Conservation (phyloP, 306 rosid genomes). For the Prinsepia uniflora region DNA sequence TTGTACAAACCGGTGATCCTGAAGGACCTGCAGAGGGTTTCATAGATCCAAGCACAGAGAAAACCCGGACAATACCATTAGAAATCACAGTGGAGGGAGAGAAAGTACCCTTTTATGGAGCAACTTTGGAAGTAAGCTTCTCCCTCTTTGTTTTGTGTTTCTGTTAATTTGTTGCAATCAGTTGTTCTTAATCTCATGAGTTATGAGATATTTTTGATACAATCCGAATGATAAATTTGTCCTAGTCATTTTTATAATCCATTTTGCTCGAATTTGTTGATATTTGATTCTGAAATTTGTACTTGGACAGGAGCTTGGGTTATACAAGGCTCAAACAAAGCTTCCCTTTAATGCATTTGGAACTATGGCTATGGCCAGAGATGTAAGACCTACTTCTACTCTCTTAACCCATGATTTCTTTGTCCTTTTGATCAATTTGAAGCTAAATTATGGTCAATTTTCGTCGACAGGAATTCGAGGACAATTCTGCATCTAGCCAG, state of each 20-base stretch:
- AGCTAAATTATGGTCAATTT: background rate
- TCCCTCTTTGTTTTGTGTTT: background rate
- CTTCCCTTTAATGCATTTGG: conserved; percentile 98
- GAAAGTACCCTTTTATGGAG: conserved; percentile 82
- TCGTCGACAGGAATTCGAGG: conserved; percentile 71
- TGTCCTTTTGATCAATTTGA: conserved; percentile 3
- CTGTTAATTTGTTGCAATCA: background rate
- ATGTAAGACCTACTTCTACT: conserved; percentile 46
- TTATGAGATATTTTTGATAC: background rate
- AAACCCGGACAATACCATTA: conserved; percentile 73
- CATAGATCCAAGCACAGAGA: conserved; percentile 94
- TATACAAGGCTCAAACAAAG: conserved; percentile 97
- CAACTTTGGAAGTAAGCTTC: conserved; percentile 80
- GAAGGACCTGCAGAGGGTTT: conserved; percentile 99
- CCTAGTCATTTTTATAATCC: background rate
- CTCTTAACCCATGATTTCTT: background rate
- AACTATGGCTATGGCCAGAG: conserved; percentile 99
- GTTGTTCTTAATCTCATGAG: no score
- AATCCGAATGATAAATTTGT: no score
- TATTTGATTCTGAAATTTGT: conserved; percentile 13
- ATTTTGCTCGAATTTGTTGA: background rate
- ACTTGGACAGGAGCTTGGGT: conserved; percentile 76
- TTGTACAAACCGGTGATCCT: conserved; percentile 97
- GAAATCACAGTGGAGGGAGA: conserved; percentile 75
- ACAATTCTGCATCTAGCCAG: conserved; percentile 90